Evolutionary conservation across 768 basidiomycete species (phyloP).

Genomic region (Termitomyces eurrhizus): DNA sequence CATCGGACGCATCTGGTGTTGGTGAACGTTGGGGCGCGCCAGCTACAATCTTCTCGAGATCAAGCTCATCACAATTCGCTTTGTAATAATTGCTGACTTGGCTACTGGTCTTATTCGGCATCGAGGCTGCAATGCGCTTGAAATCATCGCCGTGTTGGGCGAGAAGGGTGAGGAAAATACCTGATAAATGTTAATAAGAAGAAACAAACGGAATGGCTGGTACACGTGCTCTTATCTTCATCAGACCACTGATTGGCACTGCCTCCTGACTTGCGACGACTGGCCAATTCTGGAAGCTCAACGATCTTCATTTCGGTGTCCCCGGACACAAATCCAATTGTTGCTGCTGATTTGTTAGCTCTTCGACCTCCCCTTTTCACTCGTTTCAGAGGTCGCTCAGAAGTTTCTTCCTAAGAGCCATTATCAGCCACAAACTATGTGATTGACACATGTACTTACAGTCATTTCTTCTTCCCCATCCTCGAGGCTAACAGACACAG

Average conservation of each 20-base stretch:
- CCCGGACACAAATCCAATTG: conserved; percentile 31
- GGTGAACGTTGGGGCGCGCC: conserved; percentile 39
- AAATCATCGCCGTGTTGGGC: conserved; percentile 64
- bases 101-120: conserved; percentile 61
- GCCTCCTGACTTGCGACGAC: conserved; percentile 22
- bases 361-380: conserved; percentile 34
- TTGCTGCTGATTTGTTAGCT: conserved; percentile 40
- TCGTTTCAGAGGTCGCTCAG: conserved; percentile 35
- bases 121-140: conserved; percentile 61
- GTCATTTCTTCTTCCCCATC: conserved; percentile 21
- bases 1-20: conserved; percentile 24
- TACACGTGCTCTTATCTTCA: conserved; percentile 56
- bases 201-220: not conserved
- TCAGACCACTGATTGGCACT: conserved; percentile 49
- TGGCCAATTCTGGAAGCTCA: conserved; percentile 17
- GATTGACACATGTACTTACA: conserved; percentile 11
- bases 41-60: conserved; percentile 37
- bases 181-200: conserved; percentile 22
- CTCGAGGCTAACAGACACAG: conserved; percentile 14
- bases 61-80: conserved; percentile 35
- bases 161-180: conserved; percentile 51
- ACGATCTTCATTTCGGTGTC: conserved; percentile 27
- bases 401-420: conserved; percentile 21
- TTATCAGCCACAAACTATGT: not conserved
- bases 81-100: conserved; percentile 55